Evolutionary conservation across 208 protist species (phyloP).

Genomic region (Naegleria fowleri): DNA sequence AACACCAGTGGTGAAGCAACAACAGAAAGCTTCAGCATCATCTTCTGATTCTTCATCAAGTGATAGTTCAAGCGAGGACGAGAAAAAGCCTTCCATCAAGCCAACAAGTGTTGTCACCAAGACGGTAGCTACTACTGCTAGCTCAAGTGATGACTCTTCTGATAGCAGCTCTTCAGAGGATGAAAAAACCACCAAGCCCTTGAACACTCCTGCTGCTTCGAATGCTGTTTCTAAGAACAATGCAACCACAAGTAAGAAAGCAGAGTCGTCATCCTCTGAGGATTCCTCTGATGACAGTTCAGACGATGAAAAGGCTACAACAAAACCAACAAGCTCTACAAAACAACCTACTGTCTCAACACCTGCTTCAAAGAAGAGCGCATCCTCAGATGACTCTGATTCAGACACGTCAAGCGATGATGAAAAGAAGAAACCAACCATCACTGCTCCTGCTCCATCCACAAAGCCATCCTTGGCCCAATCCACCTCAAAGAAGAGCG

Average conservation of each 20-base stretch:
- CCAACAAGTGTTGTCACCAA: neutral
- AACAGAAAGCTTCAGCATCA: neutral
- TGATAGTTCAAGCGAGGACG: neutral
- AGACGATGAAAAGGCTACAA: neutral
- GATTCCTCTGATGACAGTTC: neutral
- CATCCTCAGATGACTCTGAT: neutral
- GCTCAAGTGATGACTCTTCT: neutral
- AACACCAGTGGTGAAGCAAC: neutral
- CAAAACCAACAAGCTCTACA: no score
- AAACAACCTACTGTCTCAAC: neutral
- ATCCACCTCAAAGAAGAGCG: neutral
- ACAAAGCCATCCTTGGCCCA: neutral
- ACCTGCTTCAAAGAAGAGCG: neutral
- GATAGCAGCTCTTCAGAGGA: neutral
- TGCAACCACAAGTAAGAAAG: no score
- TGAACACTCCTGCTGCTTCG: neutral
- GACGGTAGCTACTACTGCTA: neutral
- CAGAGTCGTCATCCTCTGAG: neutral
- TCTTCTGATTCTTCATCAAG: neutral
- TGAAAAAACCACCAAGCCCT: neutral
- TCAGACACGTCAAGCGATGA: neutral
- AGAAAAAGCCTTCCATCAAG: neutral
- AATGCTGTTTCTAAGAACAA: no score
- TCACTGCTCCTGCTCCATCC: neutral
- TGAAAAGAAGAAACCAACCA: neutral